Base-by-base conservation (phyloP, 1,139 yeast genomes). In the Sugiyamaella castrensis region DNA sequence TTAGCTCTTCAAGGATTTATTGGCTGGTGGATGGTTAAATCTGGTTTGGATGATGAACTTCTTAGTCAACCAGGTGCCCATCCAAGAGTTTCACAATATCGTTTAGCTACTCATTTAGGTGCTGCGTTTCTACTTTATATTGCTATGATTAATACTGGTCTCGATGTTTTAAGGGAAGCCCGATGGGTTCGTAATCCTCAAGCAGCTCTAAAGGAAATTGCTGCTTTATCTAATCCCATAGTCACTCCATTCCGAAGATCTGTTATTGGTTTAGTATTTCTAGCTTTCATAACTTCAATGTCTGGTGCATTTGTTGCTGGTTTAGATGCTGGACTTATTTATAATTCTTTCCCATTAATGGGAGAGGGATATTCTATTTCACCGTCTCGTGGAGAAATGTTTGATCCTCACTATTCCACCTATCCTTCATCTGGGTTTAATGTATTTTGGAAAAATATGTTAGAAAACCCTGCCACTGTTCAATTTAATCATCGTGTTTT, bases 11-110 rank as follows among this genome's bases (percentile, higher is more conserved):
- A 94, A 73, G 98, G 98, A 42, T 84, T 84, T 48, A 85, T 94
- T 59, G 98, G 98, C 34, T 94, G 98, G 98, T 94, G 99, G 99
- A 94, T 94, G 99, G 98, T 94, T 50, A 83, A 86, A 61, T 87
- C 96, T 6, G 99, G 99, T 38, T 76, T 94, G 54, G 95, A 91
- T 64, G 85, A 86, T 64, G 78, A 84, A 46, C 84, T 85, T 61
- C 72, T 94, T 50, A 79, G 79, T 30, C 95, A 86, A 59, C 79
- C 96, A 64, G 84, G 79, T 40, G 82, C 96, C 0, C 75, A 71
- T 52, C 99, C 99, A 12, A 88, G 98, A 0, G 99, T 94, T 1
- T 87, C 97, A 6, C 98, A 87, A 64, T 94, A 94, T 66, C 78
- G 98, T 65, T 75, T 94, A 52, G 91, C 98, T 2, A 84, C 98